phyloP scores from a whole-genome alignment of 2,329 filamentous ascomycete species.

The Coniella vitis region DNA sequence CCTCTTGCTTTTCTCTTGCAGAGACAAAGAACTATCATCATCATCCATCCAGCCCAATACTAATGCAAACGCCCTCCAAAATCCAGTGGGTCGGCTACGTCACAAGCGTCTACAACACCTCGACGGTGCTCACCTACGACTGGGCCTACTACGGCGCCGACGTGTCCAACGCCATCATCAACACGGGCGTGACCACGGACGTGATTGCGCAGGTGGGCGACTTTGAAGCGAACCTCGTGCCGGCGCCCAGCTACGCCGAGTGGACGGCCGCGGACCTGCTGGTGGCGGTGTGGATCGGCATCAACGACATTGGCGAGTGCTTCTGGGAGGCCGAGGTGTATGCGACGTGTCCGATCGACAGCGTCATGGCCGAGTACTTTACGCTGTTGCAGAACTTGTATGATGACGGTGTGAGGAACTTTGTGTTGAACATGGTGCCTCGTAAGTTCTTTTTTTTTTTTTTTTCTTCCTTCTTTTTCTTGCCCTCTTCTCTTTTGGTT shows the following conservation, averaged over 20 bases:
- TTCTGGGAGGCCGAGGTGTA: conserved; percentile 10
- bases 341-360: conserved; percentile 11
- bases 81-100: conserved; percentile 13
- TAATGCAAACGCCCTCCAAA: background rate
- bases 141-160: conserved; percentile 13
- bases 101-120: conserved; percentile 12
- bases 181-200: conserved; percentile 14
- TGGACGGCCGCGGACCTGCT: conserved; percentile 14
- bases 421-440: conserved; percentile 11
- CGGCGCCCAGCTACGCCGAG: conserved; percentile 8
- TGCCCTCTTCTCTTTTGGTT: background rate
- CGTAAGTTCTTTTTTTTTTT: background rate
- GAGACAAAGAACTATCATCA: no score
- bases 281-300: conserved; percentile 14
- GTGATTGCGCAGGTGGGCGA: conserved; percentile 12
- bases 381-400: conserved; percentile 11
- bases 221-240: conserved; percentile 11
- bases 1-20: no score
- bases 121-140: conserved; percentile 13
- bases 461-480: background rate
- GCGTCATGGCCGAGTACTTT: conserved; percentile 13
- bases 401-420: conserved; percentile 14
- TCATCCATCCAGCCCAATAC: background rate
- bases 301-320: conserved; percentile 15
- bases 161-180: conserved; percentile 14